Evolutionary conservation across 208 protist species (phyloP), one percentile per base, ranked within the genome.

Genomic region (Trypanosoma brucei): DNA sequence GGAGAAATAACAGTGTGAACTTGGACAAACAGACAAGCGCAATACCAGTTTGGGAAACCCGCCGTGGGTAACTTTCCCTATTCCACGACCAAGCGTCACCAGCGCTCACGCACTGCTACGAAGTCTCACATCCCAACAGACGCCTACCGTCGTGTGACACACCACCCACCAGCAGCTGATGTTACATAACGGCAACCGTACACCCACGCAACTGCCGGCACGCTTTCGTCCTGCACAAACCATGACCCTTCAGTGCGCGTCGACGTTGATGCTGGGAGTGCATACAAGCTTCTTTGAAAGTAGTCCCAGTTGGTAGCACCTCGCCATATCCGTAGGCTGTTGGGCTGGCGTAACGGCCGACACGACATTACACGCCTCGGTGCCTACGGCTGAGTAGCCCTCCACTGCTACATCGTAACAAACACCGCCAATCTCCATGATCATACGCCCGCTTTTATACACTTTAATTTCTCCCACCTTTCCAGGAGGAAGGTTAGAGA

Each of bases 401-500:
- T 86, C 79, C 9, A 86, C 79, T 1, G 75, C 36, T 2, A 91
- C 68, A 62, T 94, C 88, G 59, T 91, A 94, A 74, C 79, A 78
- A 37, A 91, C 82, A 34, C 78, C 78, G 11, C 68, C 73, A 59
- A 94, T 82, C 52, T 85, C 75, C 72, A 94, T 68, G 39, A 88
- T 70, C 78, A 94, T 87, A 33, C 88, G 82, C 6, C 88, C 88
- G 53, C 83, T 92, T 46, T 73, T 74, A 39, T 88, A 76, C 60
- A 94, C 81, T 60, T 87, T 83, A 33, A 94, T 44, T 62, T 91
- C 83, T 3, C 88, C 88, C 7, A 92, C 64, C 64, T 94, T 92
- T 9, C 83, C 83, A 7, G 84, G 69, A 46, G 84, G 79, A 34
- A 86, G 46, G 44, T 85, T 59, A 11, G 46, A 60, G 35, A 87